Percentiles rank a stretch among this genome's conserved stretches.
Conservation (phyloP, 805 yeast genomes). For the Candida stauntonica region DNA sequence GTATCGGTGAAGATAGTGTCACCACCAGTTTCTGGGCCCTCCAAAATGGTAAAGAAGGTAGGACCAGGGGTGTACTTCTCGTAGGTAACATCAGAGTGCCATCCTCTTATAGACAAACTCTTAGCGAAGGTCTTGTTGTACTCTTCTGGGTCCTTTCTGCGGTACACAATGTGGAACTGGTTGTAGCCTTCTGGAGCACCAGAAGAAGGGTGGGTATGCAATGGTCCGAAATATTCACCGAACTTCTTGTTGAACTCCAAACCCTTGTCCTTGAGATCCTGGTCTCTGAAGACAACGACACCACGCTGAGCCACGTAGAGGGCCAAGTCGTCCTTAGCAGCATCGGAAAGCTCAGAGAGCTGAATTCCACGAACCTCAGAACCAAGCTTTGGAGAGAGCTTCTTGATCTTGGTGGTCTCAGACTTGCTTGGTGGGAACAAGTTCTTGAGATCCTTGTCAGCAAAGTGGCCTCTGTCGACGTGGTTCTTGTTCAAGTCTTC, state of each 20-base stretch:
- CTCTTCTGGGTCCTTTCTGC: conserved; percentile 37
- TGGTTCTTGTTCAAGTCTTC: conserved; percentile 44
- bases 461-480: conserved; percentile 56
- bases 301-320: conserved; percentile 64
- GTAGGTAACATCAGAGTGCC: conserved; percentile 76
- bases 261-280: conserved; percentile 56
- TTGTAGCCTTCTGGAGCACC: conserved; percentile 61
- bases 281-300: conserved; percentile 61
- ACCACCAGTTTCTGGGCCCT: conserved; percentile 63
- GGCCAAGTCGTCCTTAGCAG: conserved; percentile 67
- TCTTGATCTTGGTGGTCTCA: conserved; percentile 20
- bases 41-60: conserved; percentile 62
- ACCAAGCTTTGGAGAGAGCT: conserved; percentile 68
- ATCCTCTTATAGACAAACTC: conserved; percentile 29
- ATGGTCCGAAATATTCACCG: conserved; percentile 63
- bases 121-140: conserved; percentile 28
- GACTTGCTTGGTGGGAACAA: conserved; percentile 39
- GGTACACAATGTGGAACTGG: conserved; percentile 58
- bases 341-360: conserved; percentile 46
- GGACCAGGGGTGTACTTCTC: conserved; percentile 71
- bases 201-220: conserved; percentile 70
- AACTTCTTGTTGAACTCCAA: conserved; percentile 44
- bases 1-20: conserved; percentile 77
- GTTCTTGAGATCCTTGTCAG: conserved; percentile 49
- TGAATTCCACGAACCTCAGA: conserved; percentile 59